Evolutionary conservation across 2,329 filamentous ascomycete genomes (phyloP).

Genomic region (Pseudocercospora eumusae): DNA sequence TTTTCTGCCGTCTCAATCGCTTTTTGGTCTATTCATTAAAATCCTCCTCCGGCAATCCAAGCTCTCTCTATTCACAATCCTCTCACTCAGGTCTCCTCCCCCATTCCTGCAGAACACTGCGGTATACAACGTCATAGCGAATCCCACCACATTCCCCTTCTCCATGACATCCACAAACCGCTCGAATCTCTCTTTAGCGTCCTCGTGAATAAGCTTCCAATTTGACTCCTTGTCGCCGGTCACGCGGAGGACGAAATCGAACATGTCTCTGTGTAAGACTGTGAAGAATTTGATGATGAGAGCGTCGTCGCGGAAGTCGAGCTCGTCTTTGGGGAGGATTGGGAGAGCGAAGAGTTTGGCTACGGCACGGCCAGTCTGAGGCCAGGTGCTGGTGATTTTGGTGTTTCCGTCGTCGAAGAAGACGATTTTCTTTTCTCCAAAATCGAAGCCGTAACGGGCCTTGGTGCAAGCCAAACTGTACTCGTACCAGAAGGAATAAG

Average conservation of each 20-base stretch:
- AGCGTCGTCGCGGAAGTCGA: conserved; percentile 36
- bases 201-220: conserved; percentile 39
- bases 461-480: conserved; percentile 29
- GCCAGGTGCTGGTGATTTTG: conserved; percentile 40
- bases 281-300: conserved; percentile 40
- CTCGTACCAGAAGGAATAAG: conserved; percentile 40
- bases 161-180: conserved; percentile 51
- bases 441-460: conserved; percentile 37
- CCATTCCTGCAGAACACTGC: conserved; percentile 50
- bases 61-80: conserved; percentile 23
- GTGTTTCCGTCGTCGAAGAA: conserved; percentile 34
- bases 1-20: conserved; percentile 18
- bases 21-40: conserved; percentile 30
- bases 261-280: conserved; percentile 44
- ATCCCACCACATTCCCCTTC: conserved; percentile 48
- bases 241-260: conserved; percentile 41
- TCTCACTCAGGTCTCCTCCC: conserved; percentile 40
- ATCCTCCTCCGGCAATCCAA: conserved; percentile 31
- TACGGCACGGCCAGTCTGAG: conserved; percentile 39
- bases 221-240: conserved; percentile 40
- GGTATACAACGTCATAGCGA: conserved; percentile 56
- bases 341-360: conserved; percentile 40
- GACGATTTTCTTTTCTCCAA: conserved; percentile 30
- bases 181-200: conserved; percentile 48
- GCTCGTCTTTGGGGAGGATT: conserved; percentile 13